A percentile compares a stretch with the other conserved stretches of the same genome.
These are phyloP conservation scores for Claviceps fusiformis DNA, from an alignment of 2,329 filamentous ascomycete species.

Conservation along the genomic window DNA sequence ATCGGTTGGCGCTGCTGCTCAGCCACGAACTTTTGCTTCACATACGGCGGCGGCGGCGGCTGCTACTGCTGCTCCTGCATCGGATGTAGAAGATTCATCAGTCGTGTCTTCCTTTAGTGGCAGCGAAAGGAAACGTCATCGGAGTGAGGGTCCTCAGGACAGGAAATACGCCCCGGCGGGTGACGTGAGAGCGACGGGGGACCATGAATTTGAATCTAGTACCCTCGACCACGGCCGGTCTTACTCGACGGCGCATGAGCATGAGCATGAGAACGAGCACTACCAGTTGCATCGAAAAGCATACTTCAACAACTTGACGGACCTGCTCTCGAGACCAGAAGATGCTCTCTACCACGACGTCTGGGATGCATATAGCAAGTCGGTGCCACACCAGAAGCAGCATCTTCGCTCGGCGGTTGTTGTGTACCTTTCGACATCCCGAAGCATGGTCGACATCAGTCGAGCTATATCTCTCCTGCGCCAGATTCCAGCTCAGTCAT, in stretches of 20 bases:
- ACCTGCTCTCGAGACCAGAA: constrained; percentile 13
- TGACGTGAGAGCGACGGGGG: not conserved
- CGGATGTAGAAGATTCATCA: not conserved
- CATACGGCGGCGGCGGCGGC: constrained; percentile 5
- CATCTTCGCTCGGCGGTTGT: constrained; percentile 22
- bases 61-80: no score
- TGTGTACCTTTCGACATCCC: constrained; percentile 28
- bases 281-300: not conserved
- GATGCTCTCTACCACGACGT: constrained; percentile 24
- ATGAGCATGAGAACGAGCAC: not conserved
- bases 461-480: constrained; percentile 32
- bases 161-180: not conserved
- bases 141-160: not conserved
- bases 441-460: constrained; percentile 28
- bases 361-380: constrained; percentile 28
- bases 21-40: constrained; percentile 16
- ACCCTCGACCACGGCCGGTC: not conserved
- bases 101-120: not conserved
- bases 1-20: constrained; percentile 6
- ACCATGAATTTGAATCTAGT: not conserved
- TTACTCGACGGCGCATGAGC: not conserved
- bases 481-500: constrained; percentile 20
- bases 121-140: not conserved
- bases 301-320: constrained; percentile 3
- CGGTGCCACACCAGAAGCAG: constrained; percentile 19